Conservation (phyloP, 345 rosid species). For the Gossypium thurberi region DNA sequence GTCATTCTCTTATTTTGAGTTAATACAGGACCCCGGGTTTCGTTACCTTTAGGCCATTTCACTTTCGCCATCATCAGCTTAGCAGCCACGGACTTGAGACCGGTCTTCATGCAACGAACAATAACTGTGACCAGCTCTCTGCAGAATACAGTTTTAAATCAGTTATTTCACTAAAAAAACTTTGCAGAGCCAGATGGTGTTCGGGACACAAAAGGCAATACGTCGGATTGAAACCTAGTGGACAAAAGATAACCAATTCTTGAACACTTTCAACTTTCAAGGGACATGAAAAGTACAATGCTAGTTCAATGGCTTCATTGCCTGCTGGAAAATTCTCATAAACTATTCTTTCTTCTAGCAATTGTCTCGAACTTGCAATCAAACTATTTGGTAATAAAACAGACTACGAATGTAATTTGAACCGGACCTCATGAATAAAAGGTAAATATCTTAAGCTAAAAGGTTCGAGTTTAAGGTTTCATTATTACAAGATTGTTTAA, state of each 20-base stretch:
- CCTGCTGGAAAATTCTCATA: neutral
- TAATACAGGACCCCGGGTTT: constrained; percentile 46
- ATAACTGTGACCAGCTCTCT: constrained; percentile 49
- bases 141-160: constrained; percentile 17
- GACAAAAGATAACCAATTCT: neutral
- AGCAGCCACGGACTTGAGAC: constrained; percentile 46
- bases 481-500: neutral
- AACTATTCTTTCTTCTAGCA: neutral
- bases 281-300: neutral
- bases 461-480: neutral
- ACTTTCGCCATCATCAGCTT: constrained; percentile 41
- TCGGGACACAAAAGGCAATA: neutral
- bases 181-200: neutral
- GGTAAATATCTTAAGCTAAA: neutral
- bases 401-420: neutral
- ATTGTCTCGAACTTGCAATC: neutral
- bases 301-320: neutral
- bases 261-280: neutral
- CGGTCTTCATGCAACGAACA: constrained; percentile 49
- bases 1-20: constrained; percentile 52
- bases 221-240: neutral
- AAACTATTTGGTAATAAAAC: neutral
- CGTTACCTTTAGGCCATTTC: constrained; percentile 64
- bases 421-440: neutral
- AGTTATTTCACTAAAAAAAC: neutral